Evolutionary conservation across 169 alveolate species (phyloP), one percentile per base, ranked within the genome.

Genomic region (Plasmodium relictum): DNA sequence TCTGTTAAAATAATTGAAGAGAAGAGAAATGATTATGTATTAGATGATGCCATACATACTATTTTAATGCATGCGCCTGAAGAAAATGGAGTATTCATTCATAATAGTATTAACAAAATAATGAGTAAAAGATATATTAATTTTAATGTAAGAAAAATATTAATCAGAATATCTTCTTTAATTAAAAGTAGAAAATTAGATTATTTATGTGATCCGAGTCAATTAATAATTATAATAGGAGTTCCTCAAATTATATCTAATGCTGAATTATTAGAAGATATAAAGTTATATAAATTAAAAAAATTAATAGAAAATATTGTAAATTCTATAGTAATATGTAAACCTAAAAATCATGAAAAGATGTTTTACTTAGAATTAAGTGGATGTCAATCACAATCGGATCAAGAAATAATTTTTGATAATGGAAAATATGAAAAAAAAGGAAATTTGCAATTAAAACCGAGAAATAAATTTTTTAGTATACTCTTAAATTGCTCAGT

Each of bases 311-410:
- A 42, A 45, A 78, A 78, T 78, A 78, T 78, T n/a, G 22, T 58
- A 8, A 62, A 78, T 10, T 0, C 63, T 66, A 18, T 78, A 70
- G 39, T 48, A 63, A 70, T 39, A 0, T 78, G 89, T 20, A 39
- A 63, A 45, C 56, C 6, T 1, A 20, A 58, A 39, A 41, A 31
- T 8, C 6, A 31, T 45, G n/a, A 63, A 20, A n/a, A 12, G 0
- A 9, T 45, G 0, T 16, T 26, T 26, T 54, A 18, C 6, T 18
- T 18, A 18, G 65, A 63, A 12, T 63, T 78, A 26, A 24, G 65
- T 65, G 91, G 91, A 0, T 83, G 91, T 50, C 44, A 31, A 68
- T 83, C 91, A 0, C 58, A 83, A 7, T 66, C 76, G 6, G 91
- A 83, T 22, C 31, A 37, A 39, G 54, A 52, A 6, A 83, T 83